A percentile compares a stretch with the other conserved stretches of the same genome.
Evolutionary conservation across 371 early-diverging fungal genomes (phyloP).

Genomic region (Parasitella parasitica): DNA sequence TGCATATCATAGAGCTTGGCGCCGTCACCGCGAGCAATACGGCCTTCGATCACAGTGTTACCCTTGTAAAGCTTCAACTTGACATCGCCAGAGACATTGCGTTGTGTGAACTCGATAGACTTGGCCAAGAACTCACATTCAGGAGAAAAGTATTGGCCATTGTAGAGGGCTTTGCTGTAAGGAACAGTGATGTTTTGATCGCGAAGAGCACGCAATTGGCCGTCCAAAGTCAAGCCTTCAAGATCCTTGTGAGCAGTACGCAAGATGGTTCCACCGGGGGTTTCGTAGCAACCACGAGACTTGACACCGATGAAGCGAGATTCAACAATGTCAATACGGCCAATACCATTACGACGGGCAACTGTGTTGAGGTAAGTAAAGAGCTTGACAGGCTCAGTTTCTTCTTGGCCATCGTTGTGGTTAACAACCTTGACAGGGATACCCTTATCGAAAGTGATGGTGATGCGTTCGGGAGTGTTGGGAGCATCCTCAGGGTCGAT

Average conservation of each 20-base stretch:
- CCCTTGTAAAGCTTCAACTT: slow-evolving; percentile 96
- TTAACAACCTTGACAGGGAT: slow-evolving; percentile 89
- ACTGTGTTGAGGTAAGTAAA: slow-evolving; percentile 95
- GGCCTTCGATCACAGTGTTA: slow-evolving; percentile 85
- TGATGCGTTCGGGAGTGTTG: slow-evolving; percentile 91
- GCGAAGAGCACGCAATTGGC: slow-evolving; percentile 89
- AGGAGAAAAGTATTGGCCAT: slow-evolving; percentile 95
- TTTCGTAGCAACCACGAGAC: slow-evolving; percentile 98
- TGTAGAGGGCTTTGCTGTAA: slow-evolving; percentile 81
- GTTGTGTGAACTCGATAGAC: slow-evolving; percentile 80
- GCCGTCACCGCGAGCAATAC: slow-evolving; percentile 70
- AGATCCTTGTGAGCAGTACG: slow-evolving; percentile 93
- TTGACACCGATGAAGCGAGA: slow-evolving; percentile 98
- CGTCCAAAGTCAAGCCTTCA: slow-evolving; percentile 93
- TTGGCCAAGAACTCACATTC: slow-evolving; percentile 89
- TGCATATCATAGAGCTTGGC: slow-evolving; percentile 92
- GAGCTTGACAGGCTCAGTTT: slow-evolving; percentile 77
- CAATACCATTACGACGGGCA: slow-evolving; percentile 95
- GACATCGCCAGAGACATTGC: slow-evolving; percentile 87
- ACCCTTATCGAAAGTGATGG: slow-evolving; percentile 86
- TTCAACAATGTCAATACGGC: slow-evolving; percentile 97
- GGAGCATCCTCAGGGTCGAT: slow-evolving; percentile 94
- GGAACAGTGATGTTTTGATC: slow-evolving; percentile 84
- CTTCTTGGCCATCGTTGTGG: slow-evolving; percentile 66
- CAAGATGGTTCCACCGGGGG: slow-evolving; percentile 95